Evolutionary conservation across 1,284 basidiomycete species (phyloP), one percentile per base, ranked within the genome.

Genomic region (Boletellus deceptivus): DNA sequence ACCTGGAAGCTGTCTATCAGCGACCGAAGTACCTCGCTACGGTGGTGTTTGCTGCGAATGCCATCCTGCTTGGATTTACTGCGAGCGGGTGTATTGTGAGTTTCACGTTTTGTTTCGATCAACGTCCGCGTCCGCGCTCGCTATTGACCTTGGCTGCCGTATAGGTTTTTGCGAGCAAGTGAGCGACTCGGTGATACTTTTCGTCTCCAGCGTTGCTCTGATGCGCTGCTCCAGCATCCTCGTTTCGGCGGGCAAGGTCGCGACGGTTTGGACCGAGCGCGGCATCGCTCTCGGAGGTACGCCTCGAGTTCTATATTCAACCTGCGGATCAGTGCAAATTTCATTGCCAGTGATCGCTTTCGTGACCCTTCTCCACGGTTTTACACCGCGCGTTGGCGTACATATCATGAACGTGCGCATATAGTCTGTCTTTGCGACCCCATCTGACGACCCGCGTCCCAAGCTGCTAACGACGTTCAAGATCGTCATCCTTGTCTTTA

Each of bases 241-340:
- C 17, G 60, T 77, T 39, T 67, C 72, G 4, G 79, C 74, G 3
- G 77, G 72, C 3, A 62, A 71, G 20, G 58, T 58, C 0, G 70
- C 73, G 0, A 69, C 64, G n/a, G 68, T 69, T 9, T 84, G 83
- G 83, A 67, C 65, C 1, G 73, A 75, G 8, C 76, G 80, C 45
- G 80, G 79, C 0, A 83, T 84, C 43, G 83, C 78, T 4, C 59
- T 82, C 5, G 82, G 68, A 67, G 78, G 77, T 78, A 68, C 58
- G 5, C 25, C 33, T 1, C 11, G 29, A 10, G 9, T n/a, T 4
- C 10, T 9, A 7, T 11, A 27, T 31, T 3, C 18, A 2, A 11
- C 41, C 3, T 1, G 11, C 3, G 1, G 10, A 8, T 11, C 4
- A 5, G 5, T 10, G 25, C 2, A 25, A 25, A 25, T 8, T 20